Evolutionary conservation across 2,329 filamentous ascomycete genomes (phyloP), one percentile per base, ranked within the genome.

Genomic region (Fusarium phyllophilum): DNA sequence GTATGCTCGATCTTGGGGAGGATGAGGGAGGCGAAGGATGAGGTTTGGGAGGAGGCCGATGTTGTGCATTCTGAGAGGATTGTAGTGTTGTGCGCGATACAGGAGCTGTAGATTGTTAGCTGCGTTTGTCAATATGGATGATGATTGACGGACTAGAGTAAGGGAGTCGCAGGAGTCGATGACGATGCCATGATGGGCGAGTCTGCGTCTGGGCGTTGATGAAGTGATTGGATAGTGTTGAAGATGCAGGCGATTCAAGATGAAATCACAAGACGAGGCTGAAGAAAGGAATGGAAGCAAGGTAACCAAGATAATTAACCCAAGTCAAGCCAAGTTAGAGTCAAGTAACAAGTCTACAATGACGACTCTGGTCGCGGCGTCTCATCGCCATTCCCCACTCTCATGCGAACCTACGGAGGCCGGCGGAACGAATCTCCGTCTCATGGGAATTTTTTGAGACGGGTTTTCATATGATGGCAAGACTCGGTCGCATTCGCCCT

Each of bases 21-120:
- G 85, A 99, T 95, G 78, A 98, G 88, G 49, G 95, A 96, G 76
- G 96, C 94, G 78, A 98, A 93, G 18, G 93, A 95, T 9, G 94
- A 95, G 65, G 94, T 93, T 76, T 94, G 91, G 46, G 92, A 94
- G 15, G 93, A 92, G 70, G 95, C 93, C 5, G 94, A 94, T 39
- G 94, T 92, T 55, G 94, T 97, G 86, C 97, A 96, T 85, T 99
- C 96, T 79, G 94, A 86, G 70, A 99, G 91, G 84, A 99, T 97
- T 51, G 95, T 98, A 62, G 91, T 94, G 80, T 96, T 92, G 85
- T 98, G 92, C 57, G 96, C 95, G 83, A 99, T 96, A 86, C 96
- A 98, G 77, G 94, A 92, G 85, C 95, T 97, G 79, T 31, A 36
- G 15, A 51, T 3, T 42, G 62, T 75, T 48, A 66, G 52, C 26